Base-by-base conservation (phyloP, 441 rosid genomes). In the Adansonia gregorii region DNA sequence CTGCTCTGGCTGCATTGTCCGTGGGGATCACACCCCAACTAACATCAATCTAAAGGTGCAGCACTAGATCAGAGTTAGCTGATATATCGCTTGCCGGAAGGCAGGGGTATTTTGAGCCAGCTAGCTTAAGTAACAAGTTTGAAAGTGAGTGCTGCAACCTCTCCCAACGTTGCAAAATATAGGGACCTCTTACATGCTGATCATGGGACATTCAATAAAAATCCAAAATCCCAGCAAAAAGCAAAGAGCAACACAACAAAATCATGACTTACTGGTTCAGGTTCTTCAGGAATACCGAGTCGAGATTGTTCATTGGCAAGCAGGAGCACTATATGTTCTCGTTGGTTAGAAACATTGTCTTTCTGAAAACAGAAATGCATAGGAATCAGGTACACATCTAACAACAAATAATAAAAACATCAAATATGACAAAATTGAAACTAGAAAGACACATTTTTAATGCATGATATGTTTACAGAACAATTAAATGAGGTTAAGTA, bases 271-370 rank as follows among this genome's bases (percentile, higher is more conserved):
- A 95, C 99, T 35, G 97, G 98, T 75, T 96, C 98, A 24, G 76
- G 79, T 79, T 78, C 93, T 74, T 83, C 92, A 65, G 89, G 97
- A 76, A 86, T 87, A 70, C 85, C 80, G 85, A 93, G 94, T 68
- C 93, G 91, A 78, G 97, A 92, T 83, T 94, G 99, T 87, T 94
- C 97, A 84, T 96, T 96, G 12, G 95, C 88, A 35, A 96, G 98
- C 71, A 96, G 95, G 83, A 90, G 99, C 86, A 90, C 97, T 65
- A 96, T 78, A 79, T 96, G 98, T 79, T 96, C 99, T 66, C 98
- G 97, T 85, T 96, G 99, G 77, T 96, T 96, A 39, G 97, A 90
- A 76, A 93, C 97, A 77, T 90, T 94, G 89, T 93, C 99, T 87
- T 88, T 96, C 99, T 94, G 94, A 48, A 75, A 45, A 74, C 67